Conservation (phyloP, 768 basidiomycete genomes). For the Lyophyllum atratum region DNA sequence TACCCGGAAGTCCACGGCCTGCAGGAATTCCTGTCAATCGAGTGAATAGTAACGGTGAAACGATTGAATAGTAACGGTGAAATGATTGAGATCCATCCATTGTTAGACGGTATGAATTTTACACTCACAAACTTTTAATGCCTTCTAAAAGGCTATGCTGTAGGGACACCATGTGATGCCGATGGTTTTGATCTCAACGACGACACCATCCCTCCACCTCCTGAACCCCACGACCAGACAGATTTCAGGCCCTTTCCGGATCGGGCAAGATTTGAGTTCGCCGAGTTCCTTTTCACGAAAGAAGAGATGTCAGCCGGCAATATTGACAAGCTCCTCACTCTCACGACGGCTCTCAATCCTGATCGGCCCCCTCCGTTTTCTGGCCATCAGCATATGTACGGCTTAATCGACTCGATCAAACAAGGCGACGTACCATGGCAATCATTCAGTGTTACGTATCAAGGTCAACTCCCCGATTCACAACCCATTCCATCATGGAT, state of each 20-base stretch:
- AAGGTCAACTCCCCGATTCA: conserved; percentile 18
- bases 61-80: neutral
- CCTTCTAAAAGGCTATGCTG: neutral
- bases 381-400: conserved; percentile 20
- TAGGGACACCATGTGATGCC: conserved; percentile 6
- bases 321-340: conserved; percentile 10
- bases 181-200: neutral
- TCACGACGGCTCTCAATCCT: conserved; percentile 7
- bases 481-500: conserved; percentile 4
- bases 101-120: conserved; percentile 1
- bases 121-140: neutral
- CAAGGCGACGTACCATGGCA: conserved; percentile 31
- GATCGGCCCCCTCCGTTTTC: conserved; percentile 17
- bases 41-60: no score
- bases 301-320: conserved; percentile 12
- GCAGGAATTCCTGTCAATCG: neutral
- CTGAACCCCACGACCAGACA: neutral
- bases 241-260: conserved; percentile 10
- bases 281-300: conserved; percentile 11
- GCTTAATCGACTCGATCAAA: conserved; percentile 25
- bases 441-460: conserved; percentile 24
- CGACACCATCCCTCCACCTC: neutral
- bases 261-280: conserved; percentile 10
- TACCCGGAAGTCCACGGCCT: neutral
- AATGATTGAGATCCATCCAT: neutral